Evolutionary conservation across 768 basidiomycete genomes (phyloP).

Genomic region (Harrya chromipes): DNA sequence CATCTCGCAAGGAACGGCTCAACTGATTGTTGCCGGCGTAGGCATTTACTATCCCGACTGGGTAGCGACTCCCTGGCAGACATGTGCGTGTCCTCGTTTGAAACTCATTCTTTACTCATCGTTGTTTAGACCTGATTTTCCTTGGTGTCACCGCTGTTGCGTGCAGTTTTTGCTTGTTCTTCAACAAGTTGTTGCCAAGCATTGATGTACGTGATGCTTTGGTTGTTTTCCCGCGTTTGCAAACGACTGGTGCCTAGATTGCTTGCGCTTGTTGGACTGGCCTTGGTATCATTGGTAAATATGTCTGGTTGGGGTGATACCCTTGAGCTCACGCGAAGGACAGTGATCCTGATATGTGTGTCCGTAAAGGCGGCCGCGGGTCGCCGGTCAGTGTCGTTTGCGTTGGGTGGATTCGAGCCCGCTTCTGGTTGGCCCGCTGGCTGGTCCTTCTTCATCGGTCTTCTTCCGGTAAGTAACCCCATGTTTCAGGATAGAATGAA

Average conservation of each 20-base stretch:
- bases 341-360: constrained; percentile 54
- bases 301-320: background rate
- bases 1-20: constrained; percentile 46
- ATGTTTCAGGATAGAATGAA: background rate
- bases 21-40: constrained; percentile 56
- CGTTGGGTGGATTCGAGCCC: constrained; percentile 59
- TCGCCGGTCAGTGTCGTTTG: constrained; percentile 52
- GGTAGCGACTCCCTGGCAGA: constrained; percentile 58
- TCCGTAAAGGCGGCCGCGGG: constrained; percentile 57
- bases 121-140: constrained; percentile 48
- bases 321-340: constrained; percentile 11
- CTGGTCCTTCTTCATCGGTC: constrained; percentile 67
- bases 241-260: constrained; percentile 35
- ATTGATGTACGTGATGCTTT: constrained; percentile 41
- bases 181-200: constrained; percentile 47
- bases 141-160: constrained; percentile 48
- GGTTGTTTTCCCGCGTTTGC: background rate
- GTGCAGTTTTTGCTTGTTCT: constrained; percentile 52
- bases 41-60: constrained; percentile 58
- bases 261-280: constrained; percentile 63
- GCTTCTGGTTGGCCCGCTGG: constrained; percentile 65
- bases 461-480: constrained; percentile 45
- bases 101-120: background rate
- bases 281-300: constrained; percentile 49
- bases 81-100: constrained; percentile 38